phyloP scores from a whole-genome alignment of 257 asterid genomes.

The Primulina huaijiensis region DNA sequence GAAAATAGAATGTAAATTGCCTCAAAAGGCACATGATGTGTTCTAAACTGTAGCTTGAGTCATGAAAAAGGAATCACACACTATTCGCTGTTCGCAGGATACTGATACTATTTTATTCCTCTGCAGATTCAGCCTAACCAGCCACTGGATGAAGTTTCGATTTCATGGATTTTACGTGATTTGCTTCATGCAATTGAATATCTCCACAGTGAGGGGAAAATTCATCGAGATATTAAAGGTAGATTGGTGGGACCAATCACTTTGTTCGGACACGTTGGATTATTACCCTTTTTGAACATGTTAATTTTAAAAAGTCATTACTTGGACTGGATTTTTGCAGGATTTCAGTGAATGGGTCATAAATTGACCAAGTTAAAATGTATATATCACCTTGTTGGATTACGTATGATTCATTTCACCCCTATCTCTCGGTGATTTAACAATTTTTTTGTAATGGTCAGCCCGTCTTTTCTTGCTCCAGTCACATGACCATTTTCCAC shows the following conservation, averaged over 20 bases:
- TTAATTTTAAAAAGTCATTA: too few relatives aligned
- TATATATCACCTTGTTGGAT: neutral
- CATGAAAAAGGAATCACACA: neutral
- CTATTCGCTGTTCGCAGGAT: neutral
- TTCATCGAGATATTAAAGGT: constrained; percentile 99
- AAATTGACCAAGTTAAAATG: neutral
- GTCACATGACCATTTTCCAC: neutral
- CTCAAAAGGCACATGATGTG: neutral
- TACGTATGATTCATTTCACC: neutral
- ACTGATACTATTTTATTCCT: constrained; percentile 25
- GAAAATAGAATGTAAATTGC: neutral
- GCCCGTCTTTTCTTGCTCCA: neutral
- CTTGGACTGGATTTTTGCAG: neutral
- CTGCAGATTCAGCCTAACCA: constrained; percentile 93
- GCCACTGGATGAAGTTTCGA: constrained; percentile 94
- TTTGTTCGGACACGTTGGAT: constrained; percentile 12
- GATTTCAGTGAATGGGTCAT: neutral
- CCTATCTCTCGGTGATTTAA: neutral
- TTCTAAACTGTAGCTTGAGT: neutral
- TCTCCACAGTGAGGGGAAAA: constrained; percentile 96
- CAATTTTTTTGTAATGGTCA: neutral
- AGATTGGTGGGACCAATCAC: constrained; percentile 20
- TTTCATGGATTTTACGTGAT: constrained; percentile 91
- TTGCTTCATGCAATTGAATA: constrained; percentile 94
- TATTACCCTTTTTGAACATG: constrained; percentile 4